A percentile compares a stretch with the other conserved stretches of the same genome.
Evolutionary conservation across 75 land plant species (phyloP).

Genomic region (Cryptomeria japonica): DNA sequence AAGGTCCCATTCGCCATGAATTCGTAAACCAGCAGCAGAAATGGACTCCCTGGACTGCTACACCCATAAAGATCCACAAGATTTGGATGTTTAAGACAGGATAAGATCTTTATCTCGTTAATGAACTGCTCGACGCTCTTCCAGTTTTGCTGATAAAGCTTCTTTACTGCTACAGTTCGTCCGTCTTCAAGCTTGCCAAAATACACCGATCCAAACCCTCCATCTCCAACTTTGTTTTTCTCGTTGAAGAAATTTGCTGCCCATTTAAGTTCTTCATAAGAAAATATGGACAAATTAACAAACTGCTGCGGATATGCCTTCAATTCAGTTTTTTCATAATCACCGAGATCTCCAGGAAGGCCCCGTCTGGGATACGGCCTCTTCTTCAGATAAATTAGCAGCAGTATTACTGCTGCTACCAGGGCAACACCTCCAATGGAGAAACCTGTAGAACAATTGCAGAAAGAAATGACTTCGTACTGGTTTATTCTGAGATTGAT

Average conservation of each 20-base stretch:
- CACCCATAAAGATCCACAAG: conserved; percentile 32
- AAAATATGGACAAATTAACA: background rate
- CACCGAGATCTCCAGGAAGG: background rate
- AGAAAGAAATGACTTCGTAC: too few species aligned
- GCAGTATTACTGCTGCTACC: too few species aligned
- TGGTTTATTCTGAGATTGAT: too few species aligned
- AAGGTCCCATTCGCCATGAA: conserved; percentile 36
- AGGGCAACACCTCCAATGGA: too few species aligned
- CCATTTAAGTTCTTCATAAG: conserved; percentile 11
- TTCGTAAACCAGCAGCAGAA: conserved; percentile 41
- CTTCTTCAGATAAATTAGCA: background rate
- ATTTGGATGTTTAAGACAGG: conserved; percentile 28
- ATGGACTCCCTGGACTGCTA: conserved; percentile 2
- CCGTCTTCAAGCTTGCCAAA: conserved; percentile 11
- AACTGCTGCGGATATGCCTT: background rate
- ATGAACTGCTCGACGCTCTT: conserved; percentile 18
- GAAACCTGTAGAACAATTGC: too few species aligned
- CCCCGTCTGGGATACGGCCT: background rate
- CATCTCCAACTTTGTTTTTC: conserved; percentile 28
- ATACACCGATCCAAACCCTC: conserved; percentile 18
- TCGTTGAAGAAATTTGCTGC: conserved; percentile 29
- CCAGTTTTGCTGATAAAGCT: background rate
- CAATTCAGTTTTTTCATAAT: background rate
- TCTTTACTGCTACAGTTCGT: conserved; percentile 19
- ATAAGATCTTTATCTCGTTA: conserved; percentile 26